Evolutionary conservation across 768 basidiomycete genomes (phyloP).

Genomic region (Lentinula raphanica): DNA sequence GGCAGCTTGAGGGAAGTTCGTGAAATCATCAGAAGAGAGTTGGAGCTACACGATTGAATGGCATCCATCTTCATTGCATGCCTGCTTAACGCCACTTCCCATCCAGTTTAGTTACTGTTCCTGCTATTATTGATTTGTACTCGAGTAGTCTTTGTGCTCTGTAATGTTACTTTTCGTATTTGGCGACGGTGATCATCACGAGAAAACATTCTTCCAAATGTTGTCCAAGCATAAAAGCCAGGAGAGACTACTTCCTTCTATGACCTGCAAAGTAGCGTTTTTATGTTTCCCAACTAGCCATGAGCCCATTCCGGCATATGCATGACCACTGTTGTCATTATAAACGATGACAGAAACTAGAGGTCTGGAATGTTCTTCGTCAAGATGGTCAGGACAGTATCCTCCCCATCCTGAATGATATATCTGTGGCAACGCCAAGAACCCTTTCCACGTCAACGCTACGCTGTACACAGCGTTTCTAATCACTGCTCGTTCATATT

Average conservation of each 20-base stretch:
- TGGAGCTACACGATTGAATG: conserved; percentile 63
- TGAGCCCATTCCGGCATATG: conserved; percentile 37
- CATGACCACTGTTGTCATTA: conserved; percentile 32
- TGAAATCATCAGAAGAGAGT: conserved; percentile 74
- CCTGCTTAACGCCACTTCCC: conserved; percentile 17
- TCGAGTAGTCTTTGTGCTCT: background rate
- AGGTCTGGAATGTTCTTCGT: conserved; percentile 39
- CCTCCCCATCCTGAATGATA: conserved; percentile 50
- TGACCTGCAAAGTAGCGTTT: conserved; percentile 33
- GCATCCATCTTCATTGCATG: conserved; percentile 3
- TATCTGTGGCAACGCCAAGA: conserved; percentile 34
- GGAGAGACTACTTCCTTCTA: conserved; percentile 47
- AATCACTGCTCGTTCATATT: conserved; percentile 37
- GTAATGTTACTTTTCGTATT: background rate
- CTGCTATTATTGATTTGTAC: conserved; percentile 4
- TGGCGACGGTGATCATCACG: conserved; percentile 15
- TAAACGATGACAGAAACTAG: conserved; percentile 42
- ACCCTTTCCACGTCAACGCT: conserved; percentile 46
- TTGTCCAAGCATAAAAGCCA: conserved; percentile 39
- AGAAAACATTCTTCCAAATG: conserved; percentile 31
- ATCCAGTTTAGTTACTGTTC: background rate
- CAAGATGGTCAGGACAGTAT: conserved; percentile 34
- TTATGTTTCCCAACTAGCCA: conserved; percentile 46
- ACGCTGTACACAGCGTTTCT: conserved; percentile 42
- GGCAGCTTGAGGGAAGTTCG: conserved; percentile 76